These are phyloP conservation scores for Botrytis byssoidea DNA, from an alignment of 2,329 filamentous ascomycete genomes.

Conservation along the genomic window DNA sequence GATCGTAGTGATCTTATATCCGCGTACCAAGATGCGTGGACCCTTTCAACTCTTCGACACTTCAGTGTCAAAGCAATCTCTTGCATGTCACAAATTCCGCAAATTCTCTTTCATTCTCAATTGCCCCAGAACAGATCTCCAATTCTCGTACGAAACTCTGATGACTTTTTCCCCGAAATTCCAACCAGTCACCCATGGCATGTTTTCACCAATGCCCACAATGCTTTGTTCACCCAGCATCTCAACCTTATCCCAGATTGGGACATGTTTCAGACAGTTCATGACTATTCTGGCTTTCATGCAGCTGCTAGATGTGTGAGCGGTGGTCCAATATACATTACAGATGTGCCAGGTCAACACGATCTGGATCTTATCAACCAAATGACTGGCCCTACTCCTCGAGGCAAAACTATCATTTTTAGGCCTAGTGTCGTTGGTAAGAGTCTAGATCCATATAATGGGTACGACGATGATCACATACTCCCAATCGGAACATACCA, in stretches of 20 bases:
- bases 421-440: slow-evolving; percentile 74
- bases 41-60: slow-evolving; percentile 70
- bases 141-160: slow-evolving; percentile 79
- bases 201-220: slow-evolving; percentile 91
- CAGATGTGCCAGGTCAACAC: slow-evolving; percentile 81
- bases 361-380: slow-evolving; percentile 71
- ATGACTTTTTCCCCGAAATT: slow-evolving; percentile 86
- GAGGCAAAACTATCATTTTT: slow-evolving; percentile 75
- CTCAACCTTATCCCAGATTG: slow-evolving; percentile 84
- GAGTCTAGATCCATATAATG: slow-evolving; percentile 69
- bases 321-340: slow-evolving; percentile 92
- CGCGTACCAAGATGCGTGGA: slow-evolving; percentile 85
- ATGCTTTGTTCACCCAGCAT: slow-evolving; percentile 76
- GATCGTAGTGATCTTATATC: slow-evolving; percentile 70
- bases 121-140: slow-evolving; percentile 72
- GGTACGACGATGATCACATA: slow-evolving; percentile 69
- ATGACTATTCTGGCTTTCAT: slow-evolving; percentile 76
- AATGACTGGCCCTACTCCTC: slow-evolving; percentile 73
- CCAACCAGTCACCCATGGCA: slow-evolving; percentile 88
- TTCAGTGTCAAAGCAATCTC: slow-evolving; percentile 79
- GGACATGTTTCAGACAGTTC: slow-evolving; percentile 67
- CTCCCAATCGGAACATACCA: slow-evolving; percentile 80
- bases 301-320: slow-evolving; percentile 86
- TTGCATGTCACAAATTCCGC: slow-evolving; percentile 91
- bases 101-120: slow-evolving; percentile 82